These are phyloP conservation scores for Pichia sp. DNA, from an alignment of 1,139 yeast species.

Conservation along the genomic window DNA sequence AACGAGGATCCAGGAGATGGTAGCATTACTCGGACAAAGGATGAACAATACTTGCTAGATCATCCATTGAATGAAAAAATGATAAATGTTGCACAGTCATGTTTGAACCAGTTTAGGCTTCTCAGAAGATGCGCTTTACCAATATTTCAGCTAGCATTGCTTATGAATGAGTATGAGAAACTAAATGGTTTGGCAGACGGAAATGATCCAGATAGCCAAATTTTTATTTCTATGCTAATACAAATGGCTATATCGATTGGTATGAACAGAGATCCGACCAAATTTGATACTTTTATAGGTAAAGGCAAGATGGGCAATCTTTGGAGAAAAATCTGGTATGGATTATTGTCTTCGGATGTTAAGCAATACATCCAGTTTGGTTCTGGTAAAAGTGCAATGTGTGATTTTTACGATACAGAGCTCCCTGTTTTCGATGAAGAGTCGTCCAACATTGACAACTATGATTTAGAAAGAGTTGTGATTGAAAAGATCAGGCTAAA, in stretches of 20 bases:
- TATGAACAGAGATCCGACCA: conserved; percentile 47
- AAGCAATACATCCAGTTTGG: conserved; percentile 40
- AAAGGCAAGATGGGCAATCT: conserved; percentile 33
- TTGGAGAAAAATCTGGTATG: conserved; percentile 53
- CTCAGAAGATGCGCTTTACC: conserved; percentile 45
- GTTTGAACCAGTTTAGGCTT: conserved; percentile 49
- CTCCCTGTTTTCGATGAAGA: conserved; percentile 32
- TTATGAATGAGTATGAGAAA: conserved; percentile 42
- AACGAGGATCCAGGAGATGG: conserved; percentile 29
- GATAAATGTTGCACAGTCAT: conserved; percentile 47
- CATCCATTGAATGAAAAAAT: conserved; percentile 46
- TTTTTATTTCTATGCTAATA: conserved; percentile 41
- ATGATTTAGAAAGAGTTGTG: conserved; percentile 25
- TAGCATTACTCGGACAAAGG: conserved; percentile 28
- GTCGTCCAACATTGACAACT: conserved; percentile 24
- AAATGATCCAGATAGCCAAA: conserved; percentile 39
- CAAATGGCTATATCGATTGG: conserved; percentile 50
- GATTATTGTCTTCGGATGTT: conserved; percentile 37
- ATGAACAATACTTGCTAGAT: conserved; percentile 40
- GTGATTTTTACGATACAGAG: conserved; percentile 37
- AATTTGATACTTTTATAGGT: conserved; percentile 24
- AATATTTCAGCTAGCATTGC: conserved; percentile 46
- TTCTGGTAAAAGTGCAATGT: conserved; percentile 35
- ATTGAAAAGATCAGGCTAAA: conserved; percentile 21
- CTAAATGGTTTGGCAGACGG: conserved; percentile 42